Percentiles rank a stretch among this genome's conserved stretches.
phyloP scores from a whole-genome alignment of 305 asterid species.

The Fraxinus greggii region DNA sequence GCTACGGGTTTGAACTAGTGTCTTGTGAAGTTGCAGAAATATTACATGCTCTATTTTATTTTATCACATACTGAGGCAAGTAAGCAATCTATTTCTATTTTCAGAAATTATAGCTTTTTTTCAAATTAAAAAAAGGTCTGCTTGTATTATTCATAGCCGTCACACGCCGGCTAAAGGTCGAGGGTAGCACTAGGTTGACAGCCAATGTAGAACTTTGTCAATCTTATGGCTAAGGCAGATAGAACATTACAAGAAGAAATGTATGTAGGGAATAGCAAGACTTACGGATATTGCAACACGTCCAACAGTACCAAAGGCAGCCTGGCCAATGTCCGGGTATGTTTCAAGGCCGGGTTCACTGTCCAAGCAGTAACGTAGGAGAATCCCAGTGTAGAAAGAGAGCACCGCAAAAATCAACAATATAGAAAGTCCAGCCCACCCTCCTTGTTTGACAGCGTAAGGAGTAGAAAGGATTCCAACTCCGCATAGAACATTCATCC shows the following conservation, averaged over 20 bases:
- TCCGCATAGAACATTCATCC: conserved; percentile 86
- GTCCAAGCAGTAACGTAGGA: conserved; percentile 73
- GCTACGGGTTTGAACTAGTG: neutral
- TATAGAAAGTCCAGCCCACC: conserved; percentile 84
- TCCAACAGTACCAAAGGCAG: conserved; percentile 82
- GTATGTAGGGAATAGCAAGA: conserved; percentile 1
- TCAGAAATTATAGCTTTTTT: neutral
- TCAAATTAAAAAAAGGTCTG: neutral
- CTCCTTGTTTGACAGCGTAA: conserved; percentile 89
- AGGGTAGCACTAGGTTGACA: neutral
- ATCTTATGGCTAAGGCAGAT: neutral
- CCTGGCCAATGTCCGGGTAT: conserved; percentile 95
- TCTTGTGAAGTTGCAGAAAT: neutral
- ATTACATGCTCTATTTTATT: neutral
- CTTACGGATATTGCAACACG: conserved; percentile 83
- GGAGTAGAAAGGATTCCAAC: conserved; percentile 97
- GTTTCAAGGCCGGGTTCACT: conserved; percentile 92
- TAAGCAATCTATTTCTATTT: neutral
- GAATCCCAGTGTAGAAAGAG: conserved; percentile 88
- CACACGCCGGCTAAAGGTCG: neutral
- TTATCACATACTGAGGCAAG: neutral
- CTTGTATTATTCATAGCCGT: neutral
- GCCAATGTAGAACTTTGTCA: neutral
- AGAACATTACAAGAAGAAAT: neutral
- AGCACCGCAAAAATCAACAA: conserved; percentile 65